phyloP scores from a whole-genome alignment of 2,329 filamentous ascomycete genomes.

The Cadophora sp. region DNA sequence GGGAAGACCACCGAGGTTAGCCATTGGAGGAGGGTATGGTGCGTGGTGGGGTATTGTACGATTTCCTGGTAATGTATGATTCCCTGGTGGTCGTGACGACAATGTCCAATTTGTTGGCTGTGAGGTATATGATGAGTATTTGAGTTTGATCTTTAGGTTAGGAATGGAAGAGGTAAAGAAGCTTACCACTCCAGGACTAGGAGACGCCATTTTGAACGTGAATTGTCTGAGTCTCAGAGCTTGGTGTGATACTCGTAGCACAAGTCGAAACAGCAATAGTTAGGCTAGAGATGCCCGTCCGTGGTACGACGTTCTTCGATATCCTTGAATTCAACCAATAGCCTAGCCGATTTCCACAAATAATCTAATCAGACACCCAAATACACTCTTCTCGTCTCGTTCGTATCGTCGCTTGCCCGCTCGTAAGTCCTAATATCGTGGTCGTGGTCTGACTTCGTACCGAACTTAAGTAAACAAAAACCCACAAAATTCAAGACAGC shows the following conservation, averaged over 20 bases:
- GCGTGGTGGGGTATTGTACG: conserved; percentile 1
- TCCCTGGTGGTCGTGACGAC: neutral
- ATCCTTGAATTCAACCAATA: neutral
- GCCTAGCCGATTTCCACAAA: neutral
- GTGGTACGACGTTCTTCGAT: neutral
- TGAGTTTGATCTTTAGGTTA: neutral
- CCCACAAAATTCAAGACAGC: too few species aligned
- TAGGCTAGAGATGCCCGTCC: neutral
- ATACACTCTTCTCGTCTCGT: too few species aligned
- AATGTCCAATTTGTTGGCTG: neutral
- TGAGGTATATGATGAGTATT: neutral
- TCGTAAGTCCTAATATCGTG: neutral
- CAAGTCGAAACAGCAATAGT: neutral
- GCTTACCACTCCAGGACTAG: neutral
- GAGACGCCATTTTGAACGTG: neutral
- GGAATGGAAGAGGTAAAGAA: neutral
- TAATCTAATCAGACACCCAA: too few species aligned
- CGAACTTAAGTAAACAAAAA: conserved; percentile 2
- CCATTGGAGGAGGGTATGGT: conserved; percentile 47
- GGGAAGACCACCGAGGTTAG: conserved; percentile 64
- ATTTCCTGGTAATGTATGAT: neutral
- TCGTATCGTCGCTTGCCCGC: too few species aligned
- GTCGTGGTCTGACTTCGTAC: neutral
- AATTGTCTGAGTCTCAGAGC: neutral
- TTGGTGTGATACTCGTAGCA: neutral